These are phyloP conservation scores for Tricholomella constricta DNA, from an alignment of 768 basidiomycete genomes.

Conservation along the genomic window DNA sequence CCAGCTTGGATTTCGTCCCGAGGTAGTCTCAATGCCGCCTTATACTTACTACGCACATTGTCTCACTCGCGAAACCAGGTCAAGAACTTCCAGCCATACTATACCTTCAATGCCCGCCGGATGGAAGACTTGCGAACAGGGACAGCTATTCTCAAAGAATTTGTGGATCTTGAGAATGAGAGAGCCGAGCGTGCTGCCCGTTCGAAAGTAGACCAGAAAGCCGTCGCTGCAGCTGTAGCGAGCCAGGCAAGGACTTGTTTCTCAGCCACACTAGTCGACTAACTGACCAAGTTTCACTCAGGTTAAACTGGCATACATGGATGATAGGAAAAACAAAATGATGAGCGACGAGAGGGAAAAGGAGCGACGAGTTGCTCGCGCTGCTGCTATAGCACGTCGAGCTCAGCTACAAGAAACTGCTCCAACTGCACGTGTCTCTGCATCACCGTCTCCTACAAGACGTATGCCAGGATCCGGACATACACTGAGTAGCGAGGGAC, in stretches of 20 bases:
- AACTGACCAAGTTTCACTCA: slow-evolving; percentile 27
- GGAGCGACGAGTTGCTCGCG: slow-evolving; percentile 46
- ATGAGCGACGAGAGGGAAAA: slow-evolving; percentile 61
- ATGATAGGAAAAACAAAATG: slow-evolving; percentile 67
- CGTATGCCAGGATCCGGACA: slow-evolving; percentile 43
- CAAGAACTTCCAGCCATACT: slow-evolving; percentile 71
- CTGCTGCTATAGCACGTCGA: slow-evolving; percentile 24
- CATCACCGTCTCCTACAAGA: slow-evolving; percentile 19
- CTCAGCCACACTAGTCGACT: background rate
- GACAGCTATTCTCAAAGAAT: slow-evolving; percentile 64
- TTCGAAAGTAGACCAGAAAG: slow-evolving; percentile 60
- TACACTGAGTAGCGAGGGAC: slow-evolving; percentile 26
- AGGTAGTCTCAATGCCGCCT: slow-evolving; percentile 39
- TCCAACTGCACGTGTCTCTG: slow-evolving; percentile 1
- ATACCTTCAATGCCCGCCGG: slow-evolving; percentile 56
- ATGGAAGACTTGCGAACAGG: slow-evolving; percentile 64
- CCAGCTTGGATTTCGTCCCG: slow-evolving; percentile 74
- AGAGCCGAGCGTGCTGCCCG: slow-evolving; percentile 50
- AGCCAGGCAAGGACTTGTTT: slow-evolving; percentile 47
- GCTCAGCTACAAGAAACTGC: slow-evolving; percentile 15
- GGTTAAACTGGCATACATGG: slow-evolving; percentile 80
- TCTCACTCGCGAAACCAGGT: slow-evolving; percentile 44
- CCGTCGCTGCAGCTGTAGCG: slow-evolving; percentile 51
- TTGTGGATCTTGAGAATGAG: slow-evolving; percentile 51
- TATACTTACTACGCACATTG: background rate